phyloP scores from a whole-genome alignment of 257 asterid genomes.

The Fraxinus pennsylvanica region DNA sequence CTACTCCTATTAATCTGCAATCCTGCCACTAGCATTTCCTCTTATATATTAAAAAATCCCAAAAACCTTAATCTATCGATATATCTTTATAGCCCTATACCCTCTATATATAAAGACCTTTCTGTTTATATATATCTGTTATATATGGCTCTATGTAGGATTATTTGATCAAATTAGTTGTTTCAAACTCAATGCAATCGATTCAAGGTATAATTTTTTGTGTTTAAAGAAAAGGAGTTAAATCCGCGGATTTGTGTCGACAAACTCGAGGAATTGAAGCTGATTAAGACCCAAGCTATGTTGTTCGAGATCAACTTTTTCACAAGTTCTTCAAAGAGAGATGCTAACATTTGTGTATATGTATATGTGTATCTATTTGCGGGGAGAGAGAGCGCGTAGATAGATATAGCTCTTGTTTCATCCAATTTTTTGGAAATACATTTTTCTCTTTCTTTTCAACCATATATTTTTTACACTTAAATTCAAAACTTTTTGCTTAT shows the following conservation, averaged over 20 bases:
- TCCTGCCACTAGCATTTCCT: conserved; percentile 73
- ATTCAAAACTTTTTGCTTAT: no score
- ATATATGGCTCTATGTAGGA: conserved; percentile 13
- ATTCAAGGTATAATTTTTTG: background rate
- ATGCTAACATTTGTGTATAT: background rate
- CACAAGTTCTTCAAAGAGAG: background rate
- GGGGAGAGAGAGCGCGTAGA: background rate
- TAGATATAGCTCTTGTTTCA: no score
- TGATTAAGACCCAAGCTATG: background rate
- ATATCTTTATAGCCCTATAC: conserved; percentile 15
- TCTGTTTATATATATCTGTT: background rate
- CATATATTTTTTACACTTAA: no score
- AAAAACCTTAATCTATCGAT: conserved; percentile 39
- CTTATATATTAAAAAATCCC: conserved; percentile 13
- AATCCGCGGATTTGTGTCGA: background rate
- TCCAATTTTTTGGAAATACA: no score
- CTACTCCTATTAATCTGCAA: conserved; percentile 80
- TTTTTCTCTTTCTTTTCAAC: no score
- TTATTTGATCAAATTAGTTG: background rate
- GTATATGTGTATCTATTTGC: background rate
- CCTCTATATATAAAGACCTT: conserved; percentile 9
- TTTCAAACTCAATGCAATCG: background rate
- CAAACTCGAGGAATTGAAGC: background rate
- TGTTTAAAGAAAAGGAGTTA: background rate
- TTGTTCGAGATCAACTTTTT: background rate